These are phyloP conservation scores for Alternaria sp. DNA, from an alignment of 2,329 filamentous ascomycete species.

Conservation along the genomic window DNA sequence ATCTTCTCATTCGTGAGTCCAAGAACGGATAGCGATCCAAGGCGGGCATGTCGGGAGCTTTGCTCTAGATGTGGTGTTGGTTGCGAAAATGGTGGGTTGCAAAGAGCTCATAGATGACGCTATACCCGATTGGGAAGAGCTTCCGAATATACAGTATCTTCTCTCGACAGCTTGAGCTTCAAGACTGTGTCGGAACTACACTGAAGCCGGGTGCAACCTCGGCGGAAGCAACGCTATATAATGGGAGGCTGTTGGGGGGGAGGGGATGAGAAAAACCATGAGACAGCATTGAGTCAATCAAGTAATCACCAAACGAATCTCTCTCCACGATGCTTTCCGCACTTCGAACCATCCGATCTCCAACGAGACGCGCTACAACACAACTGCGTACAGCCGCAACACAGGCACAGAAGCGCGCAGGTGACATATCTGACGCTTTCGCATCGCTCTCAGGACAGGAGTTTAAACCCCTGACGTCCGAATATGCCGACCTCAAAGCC, in stretches of 20 bases:
- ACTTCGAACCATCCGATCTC: constrained; percentile 39
- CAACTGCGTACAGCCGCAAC: constrained; percentile 44
- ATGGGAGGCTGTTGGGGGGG: constrained; percentile 25
- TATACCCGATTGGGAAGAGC: constrained; percentile 29
- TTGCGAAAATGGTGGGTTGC: constrained; percentile 11
- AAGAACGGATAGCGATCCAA: constrained; percentile 23
- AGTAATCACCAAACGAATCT: constrained; percentile 11
- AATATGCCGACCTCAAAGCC: constrained; percentile 58
- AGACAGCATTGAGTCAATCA: constrained; percentile 14
- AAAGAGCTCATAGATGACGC: constrained; percentile 16
- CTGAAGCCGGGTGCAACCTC: neutral
- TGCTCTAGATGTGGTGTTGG: constrained; percentile 24
- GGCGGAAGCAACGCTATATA: constrained; percentile 29
- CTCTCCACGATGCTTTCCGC: constrained; percentile 47
- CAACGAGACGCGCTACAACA: constrained; percentile 28
- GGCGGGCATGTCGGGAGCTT: constrained; percentile 28
- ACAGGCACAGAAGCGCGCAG: constrained; percentile 55
- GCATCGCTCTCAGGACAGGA: constrained; percentile 59
- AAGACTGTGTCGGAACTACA: constrained; percentile 31
- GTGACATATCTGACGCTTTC: constrained; percentile 62
- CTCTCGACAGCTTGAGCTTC: constrained; percentile 22
- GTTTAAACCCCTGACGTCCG: constrained; percentile 55
- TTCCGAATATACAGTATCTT: constrained; percentile 32
- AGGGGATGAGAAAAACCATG: constrained; percentile 21
- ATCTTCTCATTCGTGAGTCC: constrained; percentile 25